A percentile compares a stretch with the other conserved stretches of the same genome.
Conservation (phyloP, 1,284 basidiomycete genomes). For the Xerocomus nothofagi region DNA sequence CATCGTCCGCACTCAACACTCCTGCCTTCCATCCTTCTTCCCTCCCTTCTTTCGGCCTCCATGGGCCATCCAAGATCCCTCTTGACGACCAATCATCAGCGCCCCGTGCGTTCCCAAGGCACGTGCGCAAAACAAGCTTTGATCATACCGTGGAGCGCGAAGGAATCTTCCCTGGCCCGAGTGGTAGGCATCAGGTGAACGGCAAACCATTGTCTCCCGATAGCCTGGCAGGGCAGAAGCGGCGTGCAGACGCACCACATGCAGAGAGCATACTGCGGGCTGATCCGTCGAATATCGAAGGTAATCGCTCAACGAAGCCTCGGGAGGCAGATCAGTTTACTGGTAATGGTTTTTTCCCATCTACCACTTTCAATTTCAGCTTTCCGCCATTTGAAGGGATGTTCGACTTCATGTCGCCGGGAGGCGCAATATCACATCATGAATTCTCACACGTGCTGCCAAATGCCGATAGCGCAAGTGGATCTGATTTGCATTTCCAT, state of each 20-base stretch:
- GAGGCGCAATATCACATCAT: conserved; percentile 30
- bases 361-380: conserved; percentile 76
- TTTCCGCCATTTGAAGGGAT: conserved; percentile 68
- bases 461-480: conserved; percentile 27
- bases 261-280: conserved; percentile 73
- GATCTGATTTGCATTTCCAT: conserved; percentile 36
- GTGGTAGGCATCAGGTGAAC: conserved; percentile 76
- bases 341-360: conserved; percentile 61
- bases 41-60: conserved; percentile 60
- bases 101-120: conserved; percentile 68
- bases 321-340: conserved; percentile 40
- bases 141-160: conserved; percentile 82
- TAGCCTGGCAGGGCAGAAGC: conserved; percentile 64
- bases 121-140: conserved; percentile 89
- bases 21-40: conserved; percentile 66
- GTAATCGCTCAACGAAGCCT: conserved; percentile 28
- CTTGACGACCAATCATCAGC: conserved; percentile 39
- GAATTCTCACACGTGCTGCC: conserved; percentile 38
- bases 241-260: conserved; percentile 73
- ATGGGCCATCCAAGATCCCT: conserved; percentile 51
- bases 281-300: conserved; percentile 64
- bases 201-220: conserved; percentile 67
- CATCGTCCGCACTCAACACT: conserved; percentile 48
- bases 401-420: conserved; percentile 48
- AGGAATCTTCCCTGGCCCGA: conserved; percentile 55